These are phyloP conservation scores for Sarcodon sp. DNA, from an alignment of 768 basidiomycete genomes.

Conservation along the genomic window DNA sequence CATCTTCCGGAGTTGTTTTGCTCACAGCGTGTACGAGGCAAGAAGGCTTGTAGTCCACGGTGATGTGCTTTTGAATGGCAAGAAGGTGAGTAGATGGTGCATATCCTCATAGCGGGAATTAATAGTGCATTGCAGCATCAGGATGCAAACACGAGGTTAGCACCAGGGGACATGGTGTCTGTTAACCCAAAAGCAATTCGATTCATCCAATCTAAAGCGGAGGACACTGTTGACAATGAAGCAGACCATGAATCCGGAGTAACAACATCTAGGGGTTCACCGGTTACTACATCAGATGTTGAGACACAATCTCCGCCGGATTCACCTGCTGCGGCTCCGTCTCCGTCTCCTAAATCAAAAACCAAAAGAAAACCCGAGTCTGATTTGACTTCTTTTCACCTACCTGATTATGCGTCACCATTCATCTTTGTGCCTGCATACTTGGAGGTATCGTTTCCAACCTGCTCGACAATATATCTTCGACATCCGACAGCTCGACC, in stretches of 20 bases:
- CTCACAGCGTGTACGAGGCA: slow-evolving; percentile 83
- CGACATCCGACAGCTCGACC: slow-evolving; percentile 96
- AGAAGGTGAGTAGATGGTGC: slow-evolving; percentile 43
- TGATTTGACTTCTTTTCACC: slow-evolving; percentile 59
- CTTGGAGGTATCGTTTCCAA: slow-evolving; percentile 73
- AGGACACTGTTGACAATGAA: slow-evolving; percentile 1
- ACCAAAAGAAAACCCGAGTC: slow-evolving; percentile 1
- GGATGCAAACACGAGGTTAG: slow-evolving; percentile 76
- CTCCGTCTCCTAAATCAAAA: not conserved
- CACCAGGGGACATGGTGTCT: slow-evolving; percentile 90
- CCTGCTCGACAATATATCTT: slow-evolving; percentile 86
- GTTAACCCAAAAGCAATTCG: slow-evolving; percentile 74
- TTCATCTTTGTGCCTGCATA: slow-evolving; percentile 92
- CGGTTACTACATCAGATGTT: slow-evolving; percentile 11
- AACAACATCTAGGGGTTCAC: slow-evolving; percentile 3
- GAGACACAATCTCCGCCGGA: slow-evolving; percentile 2
- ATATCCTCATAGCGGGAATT: not conserved
- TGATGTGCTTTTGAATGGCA: slow-evolving; percentile 80
- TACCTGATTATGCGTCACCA: slow-evolving; percentile 81
- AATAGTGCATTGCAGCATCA: slow-evolving; percentile 40
- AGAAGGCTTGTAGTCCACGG: slow-evolving; percentile 79
- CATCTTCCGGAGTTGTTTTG: slow-evolving; percentile 82
- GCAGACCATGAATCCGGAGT: not conserved
- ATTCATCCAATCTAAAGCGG: slow-evolving; percentile 39
- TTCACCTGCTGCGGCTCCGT: not conserved